Evolutionary conservation across 1,139 yeast species (phyloP).

Genomic region (Pichia sp.): DNA sequence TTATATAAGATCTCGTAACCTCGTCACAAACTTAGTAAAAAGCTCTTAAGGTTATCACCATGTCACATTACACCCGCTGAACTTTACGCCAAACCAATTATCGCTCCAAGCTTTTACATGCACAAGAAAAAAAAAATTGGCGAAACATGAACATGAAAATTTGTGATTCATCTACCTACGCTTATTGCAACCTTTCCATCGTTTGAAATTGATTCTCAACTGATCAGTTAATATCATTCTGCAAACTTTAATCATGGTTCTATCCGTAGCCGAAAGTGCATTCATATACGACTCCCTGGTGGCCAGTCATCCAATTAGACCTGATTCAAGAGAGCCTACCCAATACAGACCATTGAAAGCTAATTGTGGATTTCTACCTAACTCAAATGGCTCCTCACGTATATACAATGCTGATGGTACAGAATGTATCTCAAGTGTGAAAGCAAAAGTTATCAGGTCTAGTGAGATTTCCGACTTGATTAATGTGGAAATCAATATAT

Average conservation of each 20-base stretch:
- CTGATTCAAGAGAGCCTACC: slow-evolving; percentile 64
- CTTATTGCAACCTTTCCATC: too few species aligned
- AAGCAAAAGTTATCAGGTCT: slow-evolving; percentile 72
- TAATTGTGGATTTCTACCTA: slow-evolving; percentile 72
- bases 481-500: slow-evolving; percentile 72
- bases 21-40: too few species aligned
- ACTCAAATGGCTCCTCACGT: slow-evolving; percentile 89
- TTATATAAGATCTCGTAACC: too few species aligned
- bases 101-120: too few species aligned
- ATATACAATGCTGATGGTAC: slow-evolving; percentile 83
- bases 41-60: too few species aligned
- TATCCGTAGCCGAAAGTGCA: slow-evolving; percentile 84
- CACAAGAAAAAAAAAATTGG: too few species aligned
- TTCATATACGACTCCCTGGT: slow-evolving; percentile 71
- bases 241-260: slow-evolving; percentile 40
- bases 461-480: slow-evolving; percentile 42
- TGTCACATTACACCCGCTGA: too few species aligned
- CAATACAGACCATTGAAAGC: slow-evolving; percentile 89
- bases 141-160: too few species aligned
- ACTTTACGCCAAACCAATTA: too few species aligned
- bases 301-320: slow-evolving; percentile 28
- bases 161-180: too few species aligned
- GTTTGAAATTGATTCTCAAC: too few species aligned
- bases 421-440: slow-evolving; percentile 87
- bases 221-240: too few species aligned